Evolutionary conservation across 2,329 filamentous ascomycete species (phyloP).

Genomic region (Colletotrichum gloeosporioides): DNA sequence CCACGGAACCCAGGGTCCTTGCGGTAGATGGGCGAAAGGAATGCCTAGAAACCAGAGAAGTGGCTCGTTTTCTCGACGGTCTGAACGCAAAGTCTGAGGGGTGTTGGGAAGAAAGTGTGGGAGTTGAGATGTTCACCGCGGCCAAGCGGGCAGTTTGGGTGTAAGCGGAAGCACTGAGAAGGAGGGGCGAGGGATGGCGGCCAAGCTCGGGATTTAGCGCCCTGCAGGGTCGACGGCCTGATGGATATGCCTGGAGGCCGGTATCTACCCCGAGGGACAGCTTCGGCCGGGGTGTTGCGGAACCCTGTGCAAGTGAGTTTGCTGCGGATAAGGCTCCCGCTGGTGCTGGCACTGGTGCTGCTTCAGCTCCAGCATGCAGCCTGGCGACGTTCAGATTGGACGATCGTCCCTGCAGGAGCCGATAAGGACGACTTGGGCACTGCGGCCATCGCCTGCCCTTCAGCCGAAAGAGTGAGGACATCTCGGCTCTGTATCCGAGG

Average conservation of each 20-base stretch:
- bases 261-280: conserved; percentile 8
- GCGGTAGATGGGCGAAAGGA: neutral
- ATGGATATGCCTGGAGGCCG: neutral
- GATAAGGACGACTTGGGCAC: neutral
- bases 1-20: conserved; percentile 4
- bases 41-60: conserved; percentile 9
- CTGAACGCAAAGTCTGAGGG: neutral
- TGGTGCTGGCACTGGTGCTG: neutral
- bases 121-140: conserved; percentile 1
- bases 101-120: neutral
- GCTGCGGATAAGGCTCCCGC: neutral
- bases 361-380: neutral
- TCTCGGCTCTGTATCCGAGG: neutral
- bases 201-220: conserved; percentile 8
- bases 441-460: neutral
- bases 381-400: neutral
- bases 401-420: neutral
- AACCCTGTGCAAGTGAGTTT: neutral
- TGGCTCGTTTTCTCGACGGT: conserved; percentile 4
- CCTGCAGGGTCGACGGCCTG: conserved; percentile 12
- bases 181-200: conserved; percentile 13
- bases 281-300: neutral
- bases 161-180: conserved; percentile 13
- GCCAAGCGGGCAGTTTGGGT: neutral
- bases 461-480: conserved; percentile 1